These are phyloP conservation scores for Cenchrus americanus DNA, from an alignment of 176 grass and related monocot genomes.

Conservation along the genomic window DNA sequence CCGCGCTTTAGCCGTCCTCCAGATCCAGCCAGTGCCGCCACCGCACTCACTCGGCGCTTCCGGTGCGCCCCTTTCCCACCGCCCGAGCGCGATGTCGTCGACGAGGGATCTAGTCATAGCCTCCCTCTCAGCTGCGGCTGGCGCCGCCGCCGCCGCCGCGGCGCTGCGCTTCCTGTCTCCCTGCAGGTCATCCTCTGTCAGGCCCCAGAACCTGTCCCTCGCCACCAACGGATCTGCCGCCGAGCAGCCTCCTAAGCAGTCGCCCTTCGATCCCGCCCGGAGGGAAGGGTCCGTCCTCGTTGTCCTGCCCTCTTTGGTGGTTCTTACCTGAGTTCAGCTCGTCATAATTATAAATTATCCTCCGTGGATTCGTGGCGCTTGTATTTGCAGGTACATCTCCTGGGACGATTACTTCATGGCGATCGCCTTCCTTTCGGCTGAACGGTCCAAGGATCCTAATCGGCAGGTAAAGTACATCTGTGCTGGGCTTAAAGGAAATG, in stretches of 20 bases:
- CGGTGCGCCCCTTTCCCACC: background rate
- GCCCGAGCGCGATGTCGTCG: constrained; percentile 46
- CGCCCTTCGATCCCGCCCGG: constrained; percentile 73
- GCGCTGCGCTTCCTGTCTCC: constrained; percentile 53
- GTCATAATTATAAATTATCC: constrained; percentile 29
- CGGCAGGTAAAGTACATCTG: constrained; percentile 61
- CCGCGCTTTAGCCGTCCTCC: constrained; percentile 26
- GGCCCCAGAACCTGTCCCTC: constrained; percentile 17
- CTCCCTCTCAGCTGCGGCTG: constrained; percentile 64
- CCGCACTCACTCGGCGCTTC: background rate
- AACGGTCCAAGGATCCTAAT: constrained; percentile 95
- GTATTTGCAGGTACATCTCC: constrained; percentile 71
- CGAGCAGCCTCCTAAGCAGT: constrained; percentile 37
- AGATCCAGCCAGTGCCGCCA: constrained; percentile 16
- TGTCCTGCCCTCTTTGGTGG: background rate
- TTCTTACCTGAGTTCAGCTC: constrained; percentile 19
- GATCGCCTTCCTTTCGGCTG: constrained; percentile 92
- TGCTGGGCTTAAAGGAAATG: background rate
- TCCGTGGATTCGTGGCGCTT: constrained; percentile 3
- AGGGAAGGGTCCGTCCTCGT: constrained; percentile 60
- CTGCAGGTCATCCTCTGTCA: constrained; percentile 16
- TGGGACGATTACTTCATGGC: constrained; percentile 99
- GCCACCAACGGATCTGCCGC: constrained; percentile 45
- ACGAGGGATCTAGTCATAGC: constrained; percentile 63
- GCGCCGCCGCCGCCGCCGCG: constrained; percentile 57